Evolutionary conservation across 768 basidiomycete genomes (phyloP).

Genomic region (Lactifluus hygrophoroides): DNA sequence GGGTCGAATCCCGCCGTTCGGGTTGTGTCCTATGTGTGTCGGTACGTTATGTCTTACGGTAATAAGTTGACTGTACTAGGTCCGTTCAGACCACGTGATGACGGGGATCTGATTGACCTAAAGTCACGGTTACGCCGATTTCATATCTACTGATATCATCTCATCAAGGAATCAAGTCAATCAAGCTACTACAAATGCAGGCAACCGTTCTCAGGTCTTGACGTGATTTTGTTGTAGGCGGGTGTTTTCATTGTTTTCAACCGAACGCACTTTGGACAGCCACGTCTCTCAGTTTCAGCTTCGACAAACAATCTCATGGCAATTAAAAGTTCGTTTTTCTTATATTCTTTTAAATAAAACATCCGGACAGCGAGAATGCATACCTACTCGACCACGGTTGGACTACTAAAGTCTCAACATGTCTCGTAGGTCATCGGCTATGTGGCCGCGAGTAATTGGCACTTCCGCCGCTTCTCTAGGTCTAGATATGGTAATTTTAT

Average conservation of each 20-base stretch:
- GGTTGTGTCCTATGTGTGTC: too few relatives aligned
- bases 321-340: neutral
- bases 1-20: too few relatives aligned
- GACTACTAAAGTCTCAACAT: neutral
- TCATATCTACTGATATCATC: neutral
- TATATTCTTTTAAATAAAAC: neutral
- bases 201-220: neutral
- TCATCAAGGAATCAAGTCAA: too few relatives aligned
- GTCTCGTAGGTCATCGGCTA: neutral
- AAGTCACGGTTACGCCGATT: too few relatives aligned
- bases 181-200: too few relatives aligned
- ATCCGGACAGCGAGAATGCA: neutral
- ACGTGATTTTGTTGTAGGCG: neutral
- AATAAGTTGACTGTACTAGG: too few relatives aligned
- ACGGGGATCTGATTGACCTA: too few relatives aligned
- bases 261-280: neutral
- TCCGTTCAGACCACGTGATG: too few relatives aligned
- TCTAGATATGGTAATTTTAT: neutral
- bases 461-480: neutral
- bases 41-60: too few relatives aligned
- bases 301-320: neutral
- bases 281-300: neutral
- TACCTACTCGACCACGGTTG: neutral
- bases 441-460: neutral
- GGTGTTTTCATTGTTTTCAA: too few relatives aligned